Evolutionary conservation across 352 stramenopile genomes (phyloP).

Genomic region (Globisporangium barbulae): DNA sequence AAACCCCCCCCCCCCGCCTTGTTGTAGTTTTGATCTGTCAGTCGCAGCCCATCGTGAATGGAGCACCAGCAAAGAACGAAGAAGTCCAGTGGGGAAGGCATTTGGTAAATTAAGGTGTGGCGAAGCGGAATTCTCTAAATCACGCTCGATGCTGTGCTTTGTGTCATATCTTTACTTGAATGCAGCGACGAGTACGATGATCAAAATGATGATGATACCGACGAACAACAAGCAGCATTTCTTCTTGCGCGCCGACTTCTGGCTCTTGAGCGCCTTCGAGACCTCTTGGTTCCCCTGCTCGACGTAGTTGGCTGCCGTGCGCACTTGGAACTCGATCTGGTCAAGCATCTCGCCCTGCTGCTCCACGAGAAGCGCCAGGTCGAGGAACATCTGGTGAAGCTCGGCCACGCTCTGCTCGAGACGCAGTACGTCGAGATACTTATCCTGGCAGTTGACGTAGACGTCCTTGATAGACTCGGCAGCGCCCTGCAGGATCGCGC

Average conservation of each 20-base stretch:
- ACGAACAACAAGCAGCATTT: slow-evolving; percentile 90
- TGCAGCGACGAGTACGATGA: slow-evolving; percentile 70
- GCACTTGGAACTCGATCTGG: slow-evolving; percentile 97
- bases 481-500: slow-evolving; percentile 70
- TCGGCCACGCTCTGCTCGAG: slow-evolving; percentile 96
- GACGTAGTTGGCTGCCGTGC: slow-evolving; percentile 94
- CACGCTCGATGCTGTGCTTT: slow-evolving; percentile 14
- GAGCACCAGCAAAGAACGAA: background rate
- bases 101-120: background rate
- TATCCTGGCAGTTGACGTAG: slow-evolving; percentile 95
- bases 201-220: slow-evolving; percentile 71
- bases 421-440: slow-evolving; percentile 97
- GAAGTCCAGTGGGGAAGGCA: background rate
- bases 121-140: background rate
- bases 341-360: slow-evolving; percentile 98
- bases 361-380: slow-evolving; percentile 97
- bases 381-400: slow-evolving; percentile 99
- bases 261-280: slow-evolving; percentile 93
- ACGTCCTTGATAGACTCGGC: slow-evolving; percentile 88
- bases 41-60: no score
- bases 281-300: slow-evolving; percentile 96
- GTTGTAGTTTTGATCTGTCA: no score
- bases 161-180: slow-evolving; percentile 41
- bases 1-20: background rate
- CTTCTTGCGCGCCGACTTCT: slow-evolving; percentile 97